Base-by-base conservation (phyloP, 2,329 filamentous ascomycete species). In the Pseudopithomyces chartarum region DNA sequence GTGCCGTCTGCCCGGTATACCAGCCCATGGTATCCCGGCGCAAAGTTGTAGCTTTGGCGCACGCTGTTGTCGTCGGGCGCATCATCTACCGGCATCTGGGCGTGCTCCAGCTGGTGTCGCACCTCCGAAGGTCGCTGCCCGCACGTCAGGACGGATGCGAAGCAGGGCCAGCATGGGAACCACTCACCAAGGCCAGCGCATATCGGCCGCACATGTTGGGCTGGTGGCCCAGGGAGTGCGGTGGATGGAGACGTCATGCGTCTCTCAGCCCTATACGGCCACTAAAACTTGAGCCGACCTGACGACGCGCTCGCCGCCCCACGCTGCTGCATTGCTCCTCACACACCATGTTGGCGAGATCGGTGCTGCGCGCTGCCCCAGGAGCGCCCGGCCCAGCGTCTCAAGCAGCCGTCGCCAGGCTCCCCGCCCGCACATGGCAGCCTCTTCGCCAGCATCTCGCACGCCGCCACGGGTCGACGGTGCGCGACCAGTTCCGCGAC, bases 41-140 rank as follows among this genome's bases (percentile, higher is more conserved):
- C 92, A 71, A 99, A 96, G 74, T 98, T 98, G 79, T 96, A 97
- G 34, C 85, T 92, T 70, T 91, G 90, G 36, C 90, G 85, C 33
- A 87, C 78, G 45, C 80, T 84, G 17, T 91, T 86, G 64, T 96
- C 91, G 3, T 85, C 84, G 0, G 91, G 90, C 0, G 85, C 86
- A 55, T 92, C 86, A 55, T 88, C 82, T 2, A 91, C 86, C 2
- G 83, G 84, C 85, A 96, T 90, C 59, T 88, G 82, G 65, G 92
- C 84, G 34, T 92, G 83, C 67, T 90, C 84, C 6, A 97, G 81
- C 73, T 90, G 87, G 54, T 82, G 84, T 51, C 89, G 88, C 56
- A 97, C 84, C 71, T 92, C 89, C 22, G 87, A 89, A 34, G 91
- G 88, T 60, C 91, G 85, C 91, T 96, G 34, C 36, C 22, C 5